Conservation (phyloP, 2,329 filamentous ascomycete species). For the Didymella pomorum region DNA sequence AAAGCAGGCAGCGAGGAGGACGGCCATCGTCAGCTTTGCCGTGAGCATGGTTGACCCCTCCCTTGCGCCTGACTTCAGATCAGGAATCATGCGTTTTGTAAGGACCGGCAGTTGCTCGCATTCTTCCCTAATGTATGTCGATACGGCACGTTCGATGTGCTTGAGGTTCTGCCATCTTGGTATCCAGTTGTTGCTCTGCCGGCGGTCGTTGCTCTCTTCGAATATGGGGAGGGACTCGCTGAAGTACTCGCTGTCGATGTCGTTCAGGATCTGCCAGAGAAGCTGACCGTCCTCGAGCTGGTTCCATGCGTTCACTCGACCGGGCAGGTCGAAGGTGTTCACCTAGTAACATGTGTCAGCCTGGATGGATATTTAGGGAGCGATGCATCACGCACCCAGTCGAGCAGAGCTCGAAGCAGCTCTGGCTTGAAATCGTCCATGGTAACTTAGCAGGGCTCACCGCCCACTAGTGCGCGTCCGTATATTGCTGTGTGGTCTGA, state of each 20-base stretch:
- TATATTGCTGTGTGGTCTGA: slow-evolving; percentile 25
- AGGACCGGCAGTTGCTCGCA: slow-evolving; percentile 52
- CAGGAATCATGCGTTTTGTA: slow-evolving; percentile 53
- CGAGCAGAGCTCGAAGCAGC: slow-evolving; percentile 50
- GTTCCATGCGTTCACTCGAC: slow-evolving; percentile 50
- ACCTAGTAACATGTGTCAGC: slow-evolving; percentile 44
- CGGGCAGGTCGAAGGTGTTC: slow-evolving; percentile 54
- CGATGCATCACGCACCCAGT: slow-evolving; percentile 43
- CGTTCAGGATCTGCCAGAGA: slow-evolving; percentile 58
- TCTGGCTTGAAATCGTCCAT: slow-evolving; percentile 54
- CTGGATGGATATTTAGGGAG: not conserved
- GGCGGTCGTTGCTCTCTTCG: slow-evolving; percentile 52
- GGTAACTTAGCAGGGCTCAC: slow-evolving; percentile 28
- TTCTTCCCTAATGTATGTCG: slow-evolving; percentile 59
- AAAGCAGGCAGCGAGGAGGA: slow-evolving; percentile 58
- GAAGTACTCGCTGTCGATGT: slow-evolving; percentile 60
- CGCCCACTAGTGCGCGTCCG: slow-evolving; percentile 25
- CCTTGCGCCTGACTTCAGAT: slow-evolving; percentile 59
- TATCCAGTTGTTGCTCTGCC: slow-evolving; percentile 59
- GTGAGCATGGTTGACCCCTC: slow-evolving; percentile 53
- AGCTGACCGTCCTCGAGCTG: slow-evolving; percentile 58
- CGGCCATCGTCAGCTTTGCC: slow-evolving; percentile 57
- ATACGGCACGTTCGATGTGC: slow-evolving; percentile 58
- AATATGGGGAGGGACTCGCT: slow-evolving; percentile 55
- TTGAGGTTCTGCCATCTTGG: slow-evolving; percentile 63